phyloP scores from a whole-genome alignment of 345 rosid genomes.

The Populus tremula region DNA sequence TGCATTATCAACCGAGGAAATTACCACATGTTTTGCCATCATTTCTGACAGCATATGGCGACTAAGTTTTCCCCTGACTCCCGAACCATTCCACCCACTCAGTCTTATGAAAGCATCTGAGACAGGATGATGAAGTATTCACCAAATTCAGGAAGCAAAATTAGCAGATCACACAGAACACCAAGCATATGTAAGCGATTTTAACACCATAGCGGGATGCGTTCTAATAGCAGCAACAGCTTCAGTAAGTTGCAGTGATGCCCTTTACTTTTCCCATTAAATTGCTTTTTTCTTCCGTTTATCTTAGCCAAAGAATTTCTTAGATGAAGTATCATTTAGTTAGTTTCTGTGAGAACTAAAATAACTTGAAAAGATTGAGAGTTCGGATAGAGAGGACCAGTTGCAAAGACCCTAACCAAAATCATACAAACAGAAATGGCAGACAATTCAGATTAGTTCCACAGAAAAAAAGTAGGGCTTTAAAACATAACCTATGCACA shows the following conservation, averaged over 20 bases:
- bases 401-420: too few relatives aligned
- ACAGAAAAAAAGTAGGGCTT: too few relatives aligned
- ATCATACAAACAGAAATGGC: not conserved
- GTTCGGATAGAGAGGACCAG: too few relatives aligned
- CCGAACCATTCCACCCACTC: conserved; percentile 64
- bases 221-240: not conserved
- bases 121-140: conserved; percentile 7
- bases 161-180: not conserved
- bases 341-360: not conserved
- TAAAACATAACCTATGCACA: too few relatives aligned
- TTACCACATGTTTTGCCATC: conserved; percentile 49
- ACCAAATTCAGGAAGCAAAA: not conserved
- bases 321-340: not conserved
- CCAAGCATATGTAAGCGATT: not conserved
- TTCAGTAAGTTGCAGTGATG: not conserved
- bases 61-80: conserved; percentile 51
- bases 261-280: not conserved
- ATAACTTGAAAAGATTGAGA: not conserved
- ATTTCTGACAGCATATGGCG: conserved; percentile 62
- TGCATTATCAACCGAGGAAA: conserved; percentile 8
- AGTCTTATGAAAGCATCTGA: conserved; percentile 57
- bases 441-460: not conserved
- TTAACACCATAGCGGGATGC: not conserved
- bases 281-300: not conserved
- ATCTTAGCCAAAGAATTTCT: not conserved